These are phyloP conservation scores for Cryptosporidium canis DNA, from an alignment of 169 alveolate genomes.

Conservation along the genomic window DNA sequence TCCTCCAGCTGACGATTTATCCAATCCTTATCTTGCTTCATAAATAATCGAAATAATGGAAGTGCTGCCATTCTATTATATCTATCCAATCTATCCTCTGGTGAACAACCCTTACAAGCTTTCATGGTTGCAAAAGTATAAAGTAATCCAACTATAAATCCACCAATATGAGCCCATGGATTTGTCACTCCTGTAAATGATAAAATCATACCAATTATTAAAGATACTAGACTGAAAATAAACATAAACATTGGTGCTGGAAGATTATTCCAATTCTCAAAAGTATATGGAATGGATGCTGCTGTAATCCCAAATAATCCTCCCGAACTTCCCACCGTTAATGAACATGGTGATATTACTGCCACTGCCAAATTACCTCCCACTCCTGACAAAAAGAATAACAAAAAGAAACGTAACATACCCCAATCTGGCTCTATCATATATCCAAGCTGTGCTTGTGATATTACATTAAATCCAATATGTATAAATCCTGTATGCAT, in stretches of 20 bases:
- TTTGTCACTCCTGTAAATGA: constrained; percentile 72
- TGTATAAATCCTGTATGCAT: constrained; percentile 88
- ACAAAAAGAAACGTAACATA: constrained; percentile 80
- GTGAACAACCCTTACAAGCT: constrained; percentile 65
- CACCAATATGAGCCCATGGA: constrained; percentile 72
- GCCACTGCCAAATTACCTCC: constrained; percentile 86
- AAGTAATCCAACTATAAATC: constrained; percentile 54
- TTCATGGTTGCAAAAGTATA: constrained; percentile 64
- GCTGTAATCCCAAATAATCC: constrained; percentile 89
- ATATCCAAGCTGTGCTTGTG: constrained; percentile 85
- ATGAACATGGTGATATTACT: constrained; percentile 86
- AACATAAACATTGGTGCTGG: constrained; percentile 69
- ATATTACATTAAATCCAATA: constrained; percentile 81
- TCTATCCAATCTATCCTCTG: constrained; percentile 67
- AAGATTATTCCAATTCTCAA: constrained; percentile 68
- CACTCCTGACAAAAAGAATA: constrained; percentile 82
- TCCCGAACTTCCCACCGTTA: constrained; percentile 90
- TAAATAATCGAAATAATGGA: constrained; percentile 59
- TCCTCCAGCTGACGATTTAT: constrained; percentile 53
- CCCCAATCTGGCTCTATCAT: constrained; percentile 93
- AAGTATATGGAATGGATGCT: constrained; percentile 83
- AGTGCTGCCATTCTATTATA: constrained; percentile 73
- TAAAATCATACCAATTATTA: constrained; percentile 59
- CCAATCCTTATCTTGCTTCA: constrained; percentile 72
- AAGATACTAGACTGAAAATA: constrained; percentile 37